Percentiles rank a stretch among this genome's conserved stretches.
phyloP scores from a whole-genome alignment of 495 filamentous ascomycete species.

The Parathielavia appendiculata region DNA sequence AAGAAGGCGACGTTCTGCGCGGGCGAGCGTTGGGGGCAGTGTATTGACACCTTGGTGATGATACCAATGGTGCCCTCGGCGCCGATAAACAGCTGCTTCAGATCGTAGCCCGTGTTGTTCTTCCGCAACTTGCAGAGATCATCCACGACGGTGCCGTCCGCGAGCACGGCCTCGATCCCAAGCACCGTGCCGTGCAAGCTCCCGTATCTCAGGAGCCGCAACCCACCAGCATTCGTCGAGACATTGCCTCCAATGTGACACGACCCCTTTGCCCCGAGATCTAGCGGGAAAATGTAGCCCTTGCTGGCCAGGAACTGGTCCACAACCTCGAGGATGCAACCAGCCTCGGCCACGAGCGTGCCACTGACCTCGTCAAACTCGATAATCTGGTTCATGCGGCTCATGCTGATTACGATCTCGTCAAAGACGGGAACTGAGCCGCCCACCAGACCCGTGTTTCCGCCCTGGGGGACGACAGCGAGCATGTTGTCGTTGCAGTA shows the following conservation, averaged over 20 bases:
- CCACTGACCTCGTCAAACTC: slow-evolving; percentile 93
- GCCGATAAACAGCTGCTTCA: slow-evolving; percentile 97
- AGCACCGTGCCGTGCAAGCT: slow-evolving; percentile 89
- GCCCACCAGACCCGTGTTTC: slow-evolving; percentile 92
- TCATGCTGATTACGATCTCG: slow-evolving; percentile 89
- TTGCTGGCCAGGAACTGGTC: slow-evolving; percentile 77
- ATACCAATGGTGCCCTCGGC: slow-evolving; percentile 92
- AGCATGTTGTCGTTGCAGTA: slow-evolving; percentile 90
- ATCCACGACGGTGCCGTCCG: slow-evolving; percentile 86
- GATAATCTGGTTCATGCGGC: slow-evolving; percentile 82
- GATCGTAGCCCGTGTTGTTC: slow-evolving; percentile 95
- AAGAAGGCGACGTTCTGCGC: slow-evolving; percentile 90
- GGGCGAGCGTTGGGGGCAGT: slow-evolving; percentile 78
- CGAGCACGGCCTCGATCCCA: slow-evolving; percentile 86
- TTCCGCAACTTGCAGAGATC: slow-evolving; percentile 83
- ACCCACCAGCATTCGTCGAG: slow-evolving; percentile 90
- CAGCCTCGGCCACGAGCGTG: slow-evolving; percentile 81
- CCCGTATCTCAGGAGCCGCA: slow-evolving; percentile 86
- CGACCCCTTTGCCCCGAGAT: slow-evolving; percentile 93
- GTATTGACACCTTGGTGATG: slow-evolving; percentile 81
- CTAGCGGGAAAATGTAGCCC: slow-evolving; percentile 84
- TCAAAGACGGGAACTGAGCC: slow-evolving; percentile 95
- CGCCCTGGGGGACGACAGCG: slow-evolving; percentile 95
- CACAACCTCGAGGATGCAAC: slow-evolving; percentile 81
- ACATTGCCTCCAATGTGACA: slow-evolving; percentile 98